Base-by-base conservation (phyloP, 352 stramenopile genomes). In the Elongisporangium prolatum region DNA sequence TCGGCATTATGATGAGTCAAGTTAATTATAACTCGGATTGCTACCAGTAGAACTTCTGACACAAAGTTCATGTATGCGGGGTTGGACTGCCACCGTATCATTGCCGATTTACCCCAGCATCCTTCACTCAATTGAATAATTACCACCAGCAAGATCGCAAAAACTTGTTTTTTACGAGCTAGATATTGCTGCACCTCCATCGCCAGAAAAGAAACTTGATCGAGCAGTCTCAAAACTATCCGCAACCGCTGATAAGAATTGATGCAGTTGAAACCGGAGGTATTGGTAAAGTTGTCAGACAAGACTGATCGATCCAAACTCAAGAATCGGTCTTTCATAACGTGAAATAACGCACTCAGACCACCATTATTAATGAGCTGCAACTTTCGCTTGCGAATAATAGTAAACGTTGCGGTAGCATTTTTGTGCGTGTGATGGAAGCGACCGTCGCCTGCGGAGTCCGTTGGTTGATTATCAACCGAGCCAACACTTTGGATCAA, bases 1-100 rank as follows among this genome's bases (percentile, higher is more conserved):
- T 74, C 68, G 22, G 64, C 50, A 18, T 86, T 91, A 57, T 89
- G 80, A 47, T 94, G 84, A 1, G 84, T 91, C 18, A 94, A 69
- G 56, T 94, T 94, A 64, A 92, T 85, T 14, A 92, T 38, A 18
- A 92, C 75, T 13, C 82, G 76, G 48, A 91, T 48, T 10, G 68
- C 53, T 2, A 68, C 69, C 17, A 88, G 52, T 10, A 89, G 61
- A 0, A 79, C 71, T 5, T 89, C 80, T 1, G 76, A 57, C 14
- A 67, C 51, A 38, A 78, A 54, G 8, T 68, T 61, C 57, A 75
- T 67, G 38, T 68, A 64, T n/a, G 53, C 53, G n/a, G 65, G 24
- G 10, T 74, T 56, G 11, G 21, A 49, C 48, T 72, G 37, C 69
- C 78, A 83, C 28, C 48, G 55, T 44, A n/a, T 52, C 10, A 2